phyloP scores from a whole-genome alignment of 805 yeast species.

The Nakazawaea populi region DNA sequence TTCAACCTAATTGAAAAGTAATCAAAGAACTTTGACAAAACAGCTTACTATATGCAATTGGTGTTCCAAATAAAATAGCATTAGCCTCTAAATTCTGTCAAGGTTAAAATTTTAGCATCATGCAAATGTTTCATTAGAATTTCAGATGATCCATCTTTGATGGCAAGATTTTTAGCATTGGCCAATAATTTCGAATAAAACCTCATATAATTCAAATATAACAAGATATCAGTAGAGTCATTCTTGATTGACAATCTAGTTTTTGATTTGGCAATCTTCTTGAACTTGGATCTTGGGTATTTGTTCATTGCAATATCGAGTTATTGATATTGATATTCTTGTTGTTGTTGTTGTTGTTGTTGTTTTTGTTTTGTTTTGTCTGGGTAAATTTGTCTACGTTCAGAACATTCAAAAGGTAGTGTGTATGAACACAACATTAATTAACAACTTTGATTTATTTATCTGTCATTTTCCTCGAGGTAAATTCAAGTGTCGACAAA shows the following conservation, averaged over 20 bases:
- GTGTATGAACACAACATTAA: too few species aligned
- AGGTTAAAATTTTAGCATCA: slow-evolving; percentile 25
- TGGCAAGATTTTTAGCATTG: slow-evolving; percentile 33
- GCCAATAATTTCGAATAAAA: slow-evolving; percentile 35
- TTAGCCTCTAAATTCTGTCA: slow-evolving; percentile 32
- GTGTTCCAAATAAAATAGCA: too few species aligned
- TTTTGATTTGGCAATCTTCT: slow-evolving; percentile 18
- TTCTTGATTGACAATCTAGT: slow-evolving; percentile 21
- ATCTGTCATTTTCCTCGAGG: too few species aligned
- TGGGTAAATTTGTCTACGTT: too few species aligned
- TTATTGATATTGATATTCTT: background rate
- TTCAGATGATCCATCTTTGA: slow-evolving; percentile 34
- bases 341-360: background rate
- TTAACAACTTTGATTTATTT: too few species aligned
- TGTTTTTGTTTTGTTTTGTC: background rate
- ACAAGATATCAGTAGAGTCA: slow-evolving; percentile 35
- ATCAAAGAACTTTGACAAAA: too few species aligned
- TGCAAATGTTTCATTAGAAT: slow-evolving; percentile 36
- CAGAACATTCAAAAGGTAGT: too few species aligned
- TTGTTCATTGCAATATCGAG: slow-evolving; percentile 1
- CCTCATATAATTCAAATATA: slow-evolving; percentile 41
- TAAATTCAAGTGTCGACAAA: too few species aligned
- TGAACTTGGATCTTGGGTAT: slow-evolving; percentile 15
- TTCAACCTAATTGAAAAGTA: too few species aligned
- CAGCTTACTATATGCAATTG: too few species aligned